Evolutionary conservation across 2,329 filamentous ascomycete species (phyloP).

Genomic region (Lasiodiplodia gonubiensis): DNA sequence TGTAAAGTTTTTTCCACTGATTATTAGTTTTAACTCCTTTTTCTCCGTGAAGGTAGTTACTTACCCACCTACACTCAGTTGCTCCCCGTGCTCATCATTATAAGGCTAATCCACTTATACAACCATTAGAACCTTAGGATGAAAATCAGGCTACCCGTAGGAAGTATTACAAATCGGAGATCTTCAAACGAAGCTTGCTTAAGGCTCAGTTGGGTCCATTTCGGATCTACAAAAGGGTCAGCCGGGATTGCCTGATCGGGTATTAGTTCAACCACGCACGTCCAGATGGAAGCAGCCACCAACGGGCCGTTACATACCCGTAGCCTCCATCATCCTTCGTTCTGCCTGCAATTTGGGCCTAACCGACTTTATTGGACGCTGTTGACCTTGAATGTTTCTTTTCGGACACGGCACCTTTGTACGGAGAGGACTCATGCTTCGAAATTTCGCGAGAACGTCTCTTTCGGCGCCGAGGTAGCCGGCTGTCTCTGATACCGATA

Average conservation of each 20-base stretch:
- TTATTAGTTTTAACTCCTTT: no score
- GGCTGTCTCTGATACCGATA: no score
- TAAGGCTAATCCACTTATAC: neutral
- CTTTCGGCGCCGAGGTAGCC: neutral
- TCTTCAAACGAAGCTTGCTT: neutral
- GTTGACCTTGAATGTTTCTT: neutral
- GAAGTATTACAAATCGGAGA: neutral
- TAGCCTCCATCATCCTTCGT: neutral
- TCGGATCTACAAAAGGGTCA: no score
- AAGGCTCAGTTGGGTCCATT: neutral
- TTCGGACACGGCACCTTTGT: neutral
- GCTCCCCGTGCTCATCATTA: no score
- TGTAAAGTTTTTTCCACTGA: no score
- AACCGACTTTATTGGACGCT: neutral
- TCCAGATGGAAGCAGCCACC: neutral
- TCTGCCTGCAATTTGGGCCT: neutral
- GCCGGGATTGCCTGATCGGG: slow-evolving; percentile 3
- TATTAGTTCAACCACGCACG: neutral
- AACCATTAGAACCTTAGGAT: no score
- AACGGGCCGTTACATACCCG: slow-evolving; percentile 8
- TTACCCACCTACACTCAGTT: no score
- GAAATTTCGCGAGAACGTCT: neutral
- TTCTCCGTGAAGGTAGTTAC: no score
- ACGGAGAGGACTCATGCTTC: neutral
- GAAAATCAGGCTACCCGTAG: neutral